Evolutionary conservation across 768 basidiomycete species (phyloP), one percentile per base, ranked within the genome.

Genomic region (Royoungia palumana): DNA sequence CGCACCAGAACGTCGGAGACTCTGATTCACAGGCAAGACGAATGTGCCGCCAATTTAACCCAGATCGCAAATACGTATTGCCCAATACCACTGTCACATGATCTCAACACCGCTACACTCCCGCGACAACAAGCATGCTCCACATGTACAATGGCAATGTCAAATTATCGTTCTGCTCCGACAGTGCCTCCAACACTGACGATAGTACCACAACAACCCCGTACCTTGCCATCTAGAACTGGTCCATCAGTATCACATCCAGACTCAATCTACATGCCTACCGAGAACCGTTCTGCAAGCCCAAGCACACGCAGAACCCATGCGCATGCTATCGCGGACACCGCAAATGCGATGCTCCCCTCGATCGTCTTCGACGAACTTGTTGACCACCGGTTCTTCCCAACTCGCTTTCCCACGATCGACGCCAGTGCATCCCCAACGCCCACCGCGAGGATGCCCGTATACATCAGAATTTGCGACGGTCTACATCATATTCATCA

Each of bases 81-180:
- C 59, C 55, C 48, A 35, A 43, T 61, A 58, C 59, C 60, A 48
- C 53, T 35, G 57, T 62, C 61, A 62, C 61, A 49, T 65, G 61
- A 64, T 46, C 21, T 9, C 25, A 5, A 24, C n/a, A 8, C 44
- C 14, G 14, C 51, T 59, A 62, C 50, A 53, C 55, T 46, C 71
- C 75, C 7, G 77, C 73, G 42, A 93, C 69, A 27, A 85, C 83
- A 28, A 93, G 73, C 71, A 92, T 75, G 63, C 89, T 87, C 93
- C 94, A 99, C 74, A 94, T 84, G 67, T 87, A 98, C 68, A 98
- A 71, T n/a, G 96, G 95, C 53, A 99, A 74, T 35, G 90, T 92
- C 56, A 99, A 75, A 70, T 99, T 99, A 70, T 99, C 96, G 69
- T 98, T 98, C 71, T 99, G 96, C 63, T 87, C 86, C 17, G 91